Evolutionary conservation across 2,329 filamentous ascomycete species (phyloP).

Genomic region (Furcasterigmium sp.): DNA sequence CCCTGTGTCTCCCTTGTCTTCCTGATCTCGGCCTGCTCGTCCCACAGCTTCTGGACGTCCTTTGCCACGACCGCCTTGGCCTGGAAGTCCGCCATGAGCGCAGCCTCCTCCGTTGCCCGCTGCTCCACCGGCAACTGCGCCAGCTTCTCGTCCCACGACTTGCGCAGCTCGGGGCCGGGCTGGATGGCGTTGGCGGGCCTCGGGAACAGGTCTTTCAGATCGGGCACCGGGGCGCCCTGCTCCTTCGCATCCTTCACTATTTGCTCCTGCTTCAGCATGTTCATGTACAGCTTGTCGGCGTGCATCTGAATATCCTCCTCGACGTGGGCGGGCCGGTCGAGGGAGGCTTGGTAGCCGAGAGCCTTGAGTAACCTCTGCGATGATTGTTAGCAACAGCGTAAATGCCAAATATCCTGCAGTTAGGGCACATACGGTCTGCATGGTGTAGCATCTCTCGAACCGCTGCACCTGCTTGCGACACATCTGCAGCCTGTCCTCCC

Average conservation of each 20-base stretch:
- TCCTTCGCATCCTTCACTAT: slow-evolving; percentile 65
- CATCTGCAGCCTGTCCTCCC: slow-evolving; percentile 67
- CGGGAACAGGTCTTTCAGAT: slow-evolving; percentile 53
- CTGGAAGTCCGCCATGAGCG: slow-evolving; percentile 57
- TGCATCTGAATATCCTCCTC: slow-evolving; percentile 95
- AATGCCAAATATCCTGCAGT: neutral
- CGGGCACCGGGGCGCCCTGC: slow-evolving; percentile 52
- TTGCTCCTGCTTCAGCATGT: slow-evolving; percentile 77
- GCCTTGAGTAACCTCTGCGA: slow-evolving; percentile 78
- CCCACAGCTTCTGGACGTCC: slow-evolving; percentile 48
- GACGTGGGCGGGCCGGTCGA: slow-evolving; percentile 58
- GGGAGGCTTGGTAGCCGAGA: slow-evolving; percentile 73
- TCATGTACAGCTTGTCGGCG: slow-evolving; percentile 83
- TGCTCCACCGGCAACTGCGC: slow-evolving; percentile 54
- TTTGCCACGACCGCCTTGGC: slow-evolving; percentile 55
- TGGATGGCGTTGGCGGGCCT: slow-evolving; percentile 16
- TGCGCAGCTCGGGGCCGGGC: slow-evolving; percentile 41
- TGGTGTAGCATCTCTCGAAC: slow-evolving; percentile 83
- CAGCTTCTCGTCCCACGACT: slow-evolving; percentile 47
- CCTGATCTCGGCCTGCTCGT: slow-evolving; percentile 49
- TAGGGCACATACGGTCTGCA: slow-evolving; percentile 63
- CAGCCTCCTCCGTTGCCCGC: slow-evolving; percentile 56
- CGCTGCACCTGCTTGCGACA: slow-evolving; percentile 71
- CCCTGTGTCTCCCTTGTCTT: slow-evolving; percentile 53
- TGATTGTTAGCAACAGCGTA: neutral